Evolutionary conservation across 164 flowering plant genomes (phyloP).

Genomic region (Santalum album): DNA sequence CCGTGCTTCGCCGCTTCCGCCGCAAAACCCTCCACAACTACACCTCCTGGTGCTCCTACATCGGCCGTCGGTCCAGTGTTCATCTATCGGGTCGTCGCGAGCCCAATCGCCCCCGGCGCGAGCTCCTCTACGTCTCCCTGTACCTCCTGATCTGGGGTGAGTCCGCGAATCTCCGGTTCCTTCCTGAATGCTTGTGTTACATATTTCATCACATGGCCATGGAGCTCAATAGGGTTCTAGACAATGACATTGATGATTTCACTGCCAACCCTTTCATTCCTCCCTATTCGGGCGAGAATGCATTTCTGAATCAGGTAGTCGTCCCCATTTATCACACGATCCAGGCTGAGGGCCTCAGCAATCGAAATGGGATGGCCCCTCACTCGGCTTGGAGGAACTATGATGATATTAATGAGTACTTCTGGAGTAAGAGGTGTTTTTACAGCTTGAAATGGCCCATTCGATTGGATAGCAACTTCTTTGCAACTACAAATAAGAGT

Average conservation of each 20-base stretch:
- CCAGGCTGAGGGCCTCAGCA: conserved; percentile 49
- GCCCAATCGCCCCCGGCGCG: conserved; percentile 28
- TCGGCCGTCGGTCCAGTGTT: conserved; percentile 37
- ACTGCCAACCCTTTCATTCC: conserved; percentile 56
- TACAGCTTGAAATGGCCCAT: conserved; percentile 71
- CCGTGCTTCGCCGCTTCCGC: conserved; percentile 56
- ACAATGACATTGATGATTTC: conserved; percentile 49
- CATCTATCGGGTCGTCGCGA: conserved; percentile 21
- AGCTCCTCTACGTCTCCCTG: conserved; percentile 46
- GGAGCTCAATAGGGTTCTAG: conserved; percentile 64
- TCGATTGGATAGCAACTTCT: conserved; percentile 36
- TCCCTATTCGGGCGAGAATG: conserved; percentile 34
- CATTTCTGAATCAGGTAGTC: conserved; percentile 44
- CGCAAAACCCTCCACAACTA: conserved; percentile 57
- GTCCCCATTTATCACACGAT: conserved; percentile 57
- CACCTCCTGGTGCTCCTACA: conserved; percentile 72
- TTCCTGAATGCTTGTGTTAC: conserved; percentile 79
- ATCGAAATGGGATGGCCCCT: conserved; percentile 72
- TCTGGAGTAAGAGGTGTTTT: conserved; percentile 79
- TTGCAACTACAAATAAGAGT: conserved; percentile 16
- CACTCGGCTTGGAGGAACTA: conserved; percentile 96
- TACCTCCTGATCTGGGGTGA: conserved; percentile 91
- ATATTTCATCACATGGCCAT: conserved; percentile 74
- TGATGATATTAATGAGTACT: conserved; percentile 90
- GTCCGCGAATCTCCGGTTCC: conserved; percentile 69